phyloP scores from a whole-genome alignment of 2,329 filamentous ascomycete species.

The Trichoderma endophyticum region DNA sequence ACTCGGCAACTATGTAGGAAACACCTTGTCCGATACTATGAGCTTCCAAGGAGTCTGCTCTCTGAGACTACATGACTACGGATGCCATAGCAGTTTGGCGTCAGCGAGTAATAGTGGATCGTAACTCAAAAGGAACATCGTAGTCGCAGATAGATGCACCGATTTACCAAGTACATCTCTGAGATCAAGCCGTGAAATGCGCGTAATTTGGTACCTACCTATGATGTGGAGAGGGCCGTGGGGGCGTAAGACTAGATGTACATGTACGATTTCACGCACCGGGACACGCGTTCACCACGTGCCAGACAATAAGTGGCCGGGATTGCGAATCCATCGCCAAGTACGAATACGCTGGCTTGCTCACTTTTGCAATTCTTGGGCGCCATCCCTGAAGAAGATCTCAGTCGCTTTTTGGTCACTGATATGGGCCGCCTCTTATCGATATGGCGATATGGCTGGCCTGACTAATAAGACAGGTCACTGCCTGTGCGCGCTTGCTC shows the following conservation, averaged over 20 bases:
- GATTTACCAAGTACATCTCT: background rate
- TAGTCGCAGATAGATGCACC: background rate
- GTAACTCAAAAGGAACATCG: background rate
- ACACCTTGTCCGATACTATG: too few relatives aligned
- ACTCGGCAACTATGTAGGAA: too few relatives aligned
- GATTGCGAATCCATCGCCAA: background rate
- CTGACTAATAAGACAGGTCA: background rate
- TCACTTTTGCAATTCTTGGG: background rate
- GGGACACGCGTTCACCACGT: background rate
- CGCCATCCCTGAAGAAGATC: background rate
- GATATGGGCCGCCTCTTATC: background rate
- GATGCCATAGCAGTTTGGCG: background rate
- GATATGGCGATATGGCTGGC: background rate
- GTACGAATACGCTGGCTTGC: background rate
- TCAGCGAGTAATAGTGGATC: accelerated
- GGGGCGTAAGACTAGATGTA: too few relatives aligned
- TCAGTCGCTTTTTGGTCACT: background rate
- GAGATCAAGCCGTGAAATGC: background rate
- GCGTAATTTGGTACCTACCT: background rate
- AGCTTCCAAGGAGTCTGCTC: too few relatives aligned
- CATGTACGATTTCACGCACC: background rate
- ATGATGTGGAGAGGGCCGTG: background rate
- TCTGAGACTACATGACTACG: too few relatives aligned
- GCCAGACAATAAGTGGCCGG: background rate
- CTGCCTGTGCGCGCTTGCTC: too few relatives aligned